phyloP scores from a whole-genome alignment of 164 flowering plant genomes.

The Nymphaea colorata region DNA sequence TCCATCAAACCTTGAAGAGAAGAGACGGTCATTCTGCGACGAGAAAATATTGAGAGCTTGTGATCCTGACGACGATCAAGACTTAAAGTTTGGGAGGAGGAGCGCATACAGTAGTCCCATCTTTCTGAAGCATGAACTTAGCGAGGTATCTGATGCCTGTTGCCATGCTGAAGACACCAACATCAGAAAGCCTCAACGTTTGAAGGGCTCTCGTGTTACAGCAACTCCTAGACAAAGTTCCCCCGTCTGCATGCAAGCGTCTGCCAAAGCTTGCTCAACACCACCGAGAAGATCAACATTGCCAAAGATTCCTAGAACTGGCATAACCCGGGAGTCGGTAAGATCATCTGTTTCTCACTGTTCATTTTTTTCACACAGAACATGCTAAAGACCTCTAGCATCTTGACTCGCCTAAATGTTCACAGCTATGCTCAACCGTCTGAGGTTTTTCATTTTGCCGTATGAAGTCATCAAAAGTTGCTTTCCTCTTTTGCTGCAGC shows the following conservation, averaged over 20 bases:
- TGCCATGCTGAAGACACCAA: conserved; percentile 25
- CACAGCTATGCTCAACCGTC: not conserved
- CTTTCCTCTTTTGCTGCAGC: conserved; percentile 27
- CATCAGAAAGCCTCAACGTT: conserved; percentile 17
- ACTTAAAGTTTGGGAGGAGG: conserved; percentile 35
- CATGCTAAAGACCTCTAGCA: too few species aligned
- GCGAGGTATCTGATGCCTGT: conserved; percentile 35
- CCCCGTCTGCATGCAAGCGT: conserved; percentile 2
- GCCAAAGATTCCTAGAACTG: conserved; percentile 20
- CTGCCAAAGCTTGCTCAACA: conserved; percentile 41
- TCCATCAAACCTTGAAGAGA: conserved; percentile 19
- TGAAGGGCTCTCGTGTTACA: conserved; percentile 21
- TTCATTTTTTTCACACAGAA: not conserved
- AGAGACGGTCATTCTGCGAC: conserved; percentile 43
- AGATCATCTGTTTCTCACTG: conserved; percentile 7
- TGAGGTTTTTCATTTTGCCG: not conserved
- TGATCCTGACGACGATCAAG: conserved; percentile 43
- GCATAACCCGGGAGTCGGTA: conserved; percentile 44
- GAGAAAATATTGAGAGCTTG: conserved; percentile 61
- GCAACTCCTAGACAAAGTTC: conserved; percentile 33
- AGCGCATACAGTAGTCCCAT: conserved; percentile 20
- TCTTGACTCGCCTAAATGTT: not conserved
- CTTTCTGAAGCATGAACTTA: conserved; percentile 22
- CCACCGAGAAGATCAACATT: conserved; percentile 41
- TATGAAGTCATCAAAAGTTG: not conserved